These are phyloP conservation scores for Citrus reticulata DNA, from an alignment of 345 rosid genomes.

Conservation along the genomic window DNA sequence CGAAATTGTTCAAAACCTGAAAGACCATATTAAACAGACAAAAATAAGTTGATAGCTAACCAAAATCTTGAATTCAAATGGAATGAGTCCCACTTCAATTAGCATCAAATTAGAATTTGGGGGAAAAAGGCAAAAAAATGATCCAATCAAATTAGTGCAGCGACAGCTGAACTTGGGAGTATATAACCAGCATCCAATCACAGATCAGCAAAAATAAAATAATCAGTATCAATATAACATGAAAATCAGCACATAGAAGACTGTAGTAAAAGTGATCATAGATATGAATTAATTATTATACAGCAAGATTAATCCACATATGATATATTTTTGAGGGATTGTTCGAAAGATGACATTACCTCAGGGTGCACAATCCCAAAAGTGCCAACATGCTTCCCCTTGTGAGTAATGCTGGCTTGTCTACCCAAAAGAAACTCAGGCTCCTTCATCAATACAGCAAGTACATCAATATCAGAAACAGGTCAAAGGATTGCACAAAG, in stretches of 20 bases:
- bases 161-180: neutral
- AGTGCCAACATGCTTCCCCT: slow-evolving; percentile 62
- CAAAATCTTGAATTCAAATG: neutral
- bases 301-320: neutral
- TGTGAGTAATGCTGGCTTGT: slow-evolving; percentile 80
- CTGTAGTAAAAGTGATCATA: too few species aligned
- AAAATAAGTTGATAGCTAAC: neutral
- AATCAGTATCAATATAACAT: neutral
- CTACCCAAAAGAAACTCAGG: slow-evolving; percentile 77
- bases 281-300: neutral
- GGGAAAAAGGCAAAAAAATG: too few species aligned
- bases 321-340: too few species aligned
- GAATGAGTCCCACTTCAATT: neutral
- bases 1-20: slow-evolving; percentile 79
- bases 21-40: neutral
- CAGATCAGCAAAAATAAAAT: neutral
- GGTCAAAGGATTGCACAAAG: neutral
- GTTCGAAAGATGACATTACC: slow-evolving; percentile 32
- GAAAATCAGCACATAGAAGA: neutral
- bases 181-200: neutral
- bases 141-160: neutral
- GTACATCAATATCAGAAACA: neutral
- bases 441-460: slow-evolving; percentile 39
- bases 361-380: slow-evolving; percentile 91
- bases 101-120: neutral